Evolutionary conservation across 306 rosid genomes (phyloP), one percentile per base, ranked within the genome.

Genomic region (Gynostemma pentaphyllum): DNA sequence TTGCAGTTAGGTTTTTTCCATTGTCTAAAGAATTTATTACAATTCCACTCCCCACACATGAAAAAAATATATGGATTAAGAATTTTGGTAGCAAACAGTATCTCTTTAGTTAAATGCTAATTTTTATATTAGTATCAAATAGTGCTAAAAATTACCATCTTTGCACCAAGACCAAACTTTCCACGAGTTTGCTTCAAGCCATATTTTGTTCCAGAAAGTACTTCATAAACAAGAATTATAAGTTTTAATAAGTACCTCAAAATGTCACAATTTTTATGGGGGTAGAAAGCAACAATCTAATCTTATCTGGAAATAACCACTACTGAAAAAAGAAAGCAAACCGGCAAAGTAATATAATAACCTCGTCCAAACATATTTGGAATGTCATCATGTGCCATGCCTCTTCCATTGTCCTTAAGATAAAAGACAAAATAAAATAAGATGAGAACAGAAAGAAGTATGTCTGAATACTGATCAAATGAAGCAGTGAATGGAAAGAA

Each of bases 321-420:
- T 47, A 48, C 27, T 36, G 51, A 49, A 29, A 66, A 32, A 48
- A 49, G 45, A 34, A 9, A 30, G 7, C 32, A 49, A 22, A 22
- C 42, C 47, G 45, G 68, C 67, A 56, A 23, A 61, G 70, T 65
- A 76, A 75, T 68, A 59, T 70, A 45, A 66, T 54, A 50, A 91
- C 98, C 98, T 80, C 95, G 85, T 63, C 98, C 98, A 91, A 91
- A 91, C 98, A 91, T 91, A 76, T 91, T 77, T 75, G 98, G 98
- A 74, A 91, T 91, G 81, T 91, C 96, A 76, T 85, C 96, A 61
- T 91, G 96, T 16, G 95, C 85, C 98, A 91, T 91, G 82, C 98
- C 98, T 78, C 75, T 83, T 62, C 98, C 98, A 74, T 91, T 91
- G 78, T 91, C 98, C 98, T 91, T 81, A 45, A 67, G 70, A 24